Percentiles rank a stretch among this genome's conserved stretches.
Evolutionary conservation across 208 protist genomes (phyloP).

Genomic region (Balamuthia mandrillaris): DNA sequence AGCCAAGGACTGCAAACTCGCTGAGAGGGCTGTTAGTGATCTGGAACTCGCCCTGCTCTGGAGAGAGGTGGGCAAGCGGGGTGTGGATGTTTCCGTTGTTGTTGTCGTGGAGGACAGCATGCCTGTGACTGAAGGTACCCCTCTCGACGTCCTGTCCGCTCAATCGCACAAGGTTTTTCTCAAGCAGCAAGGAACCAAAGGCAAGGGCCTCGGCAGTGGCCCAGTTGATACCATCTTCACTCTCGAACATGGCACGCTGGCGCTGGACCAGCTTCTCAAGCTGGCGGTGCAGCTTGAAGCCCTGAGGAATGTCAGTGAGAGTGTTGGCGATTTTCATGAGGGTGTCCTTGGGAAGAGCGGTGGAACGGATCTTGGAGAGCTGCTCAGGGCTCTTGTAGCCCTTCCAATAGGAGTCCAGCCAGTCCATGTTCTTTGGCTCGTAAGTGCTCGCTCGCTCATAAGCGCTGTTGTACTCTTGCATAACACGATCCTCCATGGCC

Average conservation of each 20-base stretch:
- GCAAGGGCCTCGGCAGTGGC: conserved; percentile 90
- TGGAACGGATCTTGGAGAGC: conserved; percentile 46
- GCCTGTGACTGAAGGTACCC: conserved; percentile 92
- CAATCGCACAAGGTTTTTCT: conserved; percentile 89
- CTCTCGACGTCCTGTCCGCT: conserved; percentile 92
- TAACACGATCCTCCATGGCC: conserved; percentile 75
- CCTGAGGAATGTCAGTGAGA: not conserved
- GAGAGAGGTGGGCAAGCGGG: conserved; percentile 68
- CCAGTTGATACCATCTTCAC: conserved; percentile 82
- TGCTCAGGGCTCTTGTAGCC: conserved; percentile 48
- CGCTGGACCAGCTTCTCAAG: conserved; percentile 64
- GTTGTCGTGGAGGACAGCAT: conserved; percentile 92
- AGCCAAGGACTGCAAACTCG: conserved; percentile 96
- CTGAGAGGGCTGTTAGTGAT: conserved; percentile 90
- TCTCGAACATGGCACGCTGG: conserved; percentile 75
- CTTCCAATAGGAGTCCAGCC: conserved; percentile 66
- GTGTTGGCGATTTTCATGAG: not conserved
- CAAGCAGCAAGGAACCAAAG: conserved; percentile 87
- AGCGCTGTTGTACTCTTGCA: conserved; percentile 78
- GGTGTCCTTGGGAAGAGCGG: conserved; percentile 68
- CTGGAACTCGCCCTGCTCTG: conserved; percentile 77
- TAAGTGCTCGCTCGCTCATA: conserved; percentile 76
- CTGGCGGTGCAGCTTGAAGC: not conserved
- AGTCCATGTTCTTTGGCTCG: conserved; percentile 66
- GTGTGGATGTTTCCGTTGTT: conserved; percentile 58